A percentile compares a stretch with the other conserved stretches of the same genome.
These are phyloP conservation scores for Ogataea haglerorum DNA, from an alignment of 805 yeast genomes.

Conservation along the genomic window DNA sequence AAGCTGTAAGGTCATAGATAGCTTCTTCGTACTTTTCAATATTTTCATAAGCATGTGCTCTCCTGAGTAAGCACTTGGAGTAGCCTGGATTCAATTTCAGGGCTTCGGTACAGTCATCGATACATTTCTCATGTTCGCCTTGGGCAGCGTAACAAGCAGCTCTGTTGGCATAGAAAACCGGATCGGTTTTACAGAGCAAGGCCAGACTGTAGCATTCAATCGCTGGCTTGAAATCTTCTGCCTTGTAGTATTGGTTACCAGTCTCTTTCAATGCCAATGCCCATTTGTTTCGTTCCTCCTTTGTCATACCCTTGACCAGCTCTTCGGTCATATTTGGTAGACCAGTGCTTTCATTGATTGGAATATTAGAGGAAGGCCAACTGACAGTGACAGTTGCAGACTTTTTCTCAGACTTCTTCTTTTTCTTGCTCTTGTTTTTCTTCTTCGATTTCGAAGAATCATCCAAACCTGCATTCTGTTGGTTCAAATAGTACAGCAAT, in stretches of 20 bases:
- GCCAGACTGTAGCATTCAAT: constrained; percentile 78
- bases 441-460: constrained; percentile 27
- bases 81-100: constrained; percentile 84
- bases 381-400: constrained; percentile 22
- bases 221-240: constrained; percentile 69
- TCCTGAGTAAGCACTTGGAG: constrained; percentile 85
- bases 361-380: constrained; percentile 36
- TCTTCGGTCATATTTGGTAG: constrained; percentile 55
- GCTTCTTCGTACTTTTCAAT: constrained; percentile 78
- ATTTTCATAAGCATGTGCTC: constrained; percentile 89
- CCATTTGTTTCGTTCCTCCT: constrained; percentile 54
- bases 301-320: constrained; percentile 41
- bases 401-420: constrained; percentile 38
- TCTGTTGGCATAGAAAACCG: constrained; percentile 90
- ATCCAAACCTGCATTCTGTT: constrained; percentile 25
- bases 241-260: constrained; percentile 78
- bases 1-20: constrained; percentile 85
- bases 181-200: constrained; percentile 69
- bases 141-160: constrained; percentile 92
- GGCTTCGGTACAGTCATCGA: constrained; percentile 85
- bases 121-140: constrained; percentile 75
- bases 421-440: constrained; percentile 41
- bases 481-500: constrained; percentile 40
- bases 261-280: constrained; percentile 81
- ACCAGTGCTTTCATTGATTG: constrained; percentile 49